These are phyloP conservation scores for Jatropha curcas DNA, from an alignment of 345 rosid species.

Conservation along the genomic window DNA sequence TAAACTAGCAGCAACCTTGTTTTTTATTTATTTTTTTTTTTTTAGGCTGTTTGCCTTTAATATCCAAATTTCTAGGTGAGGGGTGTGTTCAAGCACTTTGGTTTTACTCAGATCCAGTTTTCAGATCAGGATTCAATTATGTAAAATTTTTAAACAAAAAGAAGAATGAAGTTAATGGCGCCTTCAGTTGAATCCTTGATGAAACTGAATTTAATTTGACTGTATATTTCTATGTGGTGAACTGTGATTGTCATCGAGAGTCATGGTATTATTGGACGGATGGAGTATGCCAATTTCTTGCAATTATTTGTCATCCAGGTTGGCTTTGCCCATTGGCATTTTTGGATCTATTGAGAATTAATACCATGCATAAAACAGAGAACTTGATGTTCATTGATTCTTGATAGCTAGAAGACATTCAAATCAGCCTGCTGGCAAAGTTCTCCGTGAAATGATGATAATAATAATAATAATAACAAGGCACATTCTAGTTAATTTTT, in stretches of 20 bases:
- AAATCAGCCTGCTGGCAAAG: conserved; percentile 13
- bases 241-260: background rate
- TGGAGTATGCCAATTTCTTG: background rate
- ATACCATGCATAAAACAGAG: background rate
- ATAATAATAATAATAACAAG: too few relatives aligned
- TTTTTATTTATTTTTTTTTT: too few relatives aligned
- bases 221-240: conserved; percentile 5
- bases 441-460: too few relatives aligned
- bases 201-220: background rate
- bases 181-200: background rate
- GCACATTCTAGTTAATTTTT: too few relatives aligned
- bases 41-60: too few relatives aligned
- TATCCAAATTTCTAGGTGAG: background rate
- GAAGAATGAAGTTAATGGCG: conserved; percentile 2
- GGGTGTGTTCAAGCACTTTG: too few relatives aligned
- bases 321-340: conserved; percentile 8
- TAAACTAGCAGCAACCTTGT: background rate
- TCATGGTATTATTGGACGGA: background rate
- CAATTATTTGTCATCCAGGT: conserved; percentile 4
- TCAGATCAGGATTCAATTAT: background rate
- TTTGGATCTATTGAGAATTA: background rate
- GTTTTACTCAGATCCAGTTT: too few relatives aligned
- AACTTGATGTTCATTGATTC: background rate
- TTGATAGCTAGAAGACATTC: background rate
- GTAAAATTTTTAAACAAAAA: background rate